Evolutionary conservation across 805 yeast species (phyloP), one percentile per base, ranked within the genome.

Genomic region (Kodamaea nitidulidarum): DNA sequence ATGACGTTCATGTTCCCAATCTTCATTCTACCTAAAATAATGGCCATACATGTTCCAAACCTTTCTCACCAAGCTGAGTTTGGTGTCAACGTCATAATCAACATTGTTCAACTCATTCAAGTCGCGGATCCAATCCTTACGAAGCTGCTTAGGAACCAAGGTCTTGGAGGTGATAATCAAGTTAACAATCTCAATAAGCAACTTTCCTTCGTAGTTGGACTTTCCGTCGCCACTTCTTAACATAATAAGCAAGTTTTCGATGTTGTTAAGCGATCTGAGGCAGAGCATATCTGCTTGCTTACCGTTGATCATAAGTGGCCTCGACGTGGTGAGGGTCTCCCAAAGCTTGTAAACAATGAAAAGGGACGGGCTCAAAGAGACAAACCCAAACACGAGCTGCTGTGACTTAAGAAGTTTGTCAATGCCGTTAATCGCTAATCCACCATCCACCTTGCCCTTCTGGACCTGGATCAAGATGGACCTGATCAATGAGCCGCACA

Each of bases 391-490:
- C n/a, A 93, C 93, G 39, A 91, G 73, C 57, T 93, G 95, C 63
- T 91, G 98, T 36, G 93, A 82, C 58, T 88, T 84, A 32, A 93
- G 71, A 48, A 91, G 67, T 55, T 85, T 82, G 61, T 93, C 98
- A 45, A 93, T 90, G 7, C 98, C 98, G 49, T 75, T 78, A 44
- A 91, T 75, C 0, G 96, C 98, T 4, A 88, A 67, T 26, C 85
- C 88, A 7, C 95, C 96, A 58, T 91, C 98, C 5, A 93, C 97
- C 61, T 91, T 91, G 9, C 95, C 83, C 62, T 93, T 91, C 59
- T 91, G 98, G n/a, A 93, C 70, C 60, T 93, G 98, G 45, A 91
- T 90, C 52, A 93, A 64, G 33, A 93, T 59, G 11, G 90, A 80
- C 39, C 95, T 72, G 7, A 88, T 60, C 47, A 91, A 71, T 41